Base-by-base conservation (phyloP, 495 filamentous ascomycete genomes). In the Neurospora terricola region DNA sequence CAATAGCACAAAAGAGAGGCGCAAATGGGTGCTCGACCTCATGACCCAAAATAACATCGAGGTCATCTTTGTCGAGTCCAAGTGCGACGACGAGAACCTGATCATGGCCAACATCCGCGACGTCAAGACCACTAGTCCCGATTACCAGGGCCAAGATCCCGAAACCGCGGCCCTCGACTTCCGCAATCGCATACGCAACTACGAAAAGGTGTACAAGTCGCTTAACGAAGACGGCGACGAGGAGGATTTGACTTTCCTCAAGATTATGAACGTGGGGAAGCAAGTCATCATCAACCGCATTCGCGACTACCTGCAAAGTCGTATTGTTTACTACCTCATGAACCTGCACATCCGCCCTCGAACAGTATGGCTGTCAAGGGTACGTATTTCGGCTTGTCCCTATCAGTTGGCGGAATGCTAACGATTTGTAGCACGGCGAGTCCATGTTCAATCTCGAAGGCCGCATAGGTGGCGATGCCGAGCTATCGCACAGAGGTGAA, bases 101-200 rank as follows among this genome's bases (percentile, higher is more conserved):
- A 96, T 99, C 82, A 96, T 97, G 92, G 91, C 88, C 85, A 99
- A 99, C 81, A 97, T 99, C 78, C 89, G 94, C 71, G 96, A 98
- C 80, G 96, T 99, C 74, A 99, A 99, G 87, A 96, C 94, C 4
- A 94, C 93, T 12, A 96, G 92, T 14, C 96, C 96, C 2, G 96
- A 99, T 81, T 99, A 99, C 82, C 84, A 88, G 74, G 96, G 95
- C 23, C 93, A 96, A 79, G 96, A 99, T 79, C 96, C 96, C 16
- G 96, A 99, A 78, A 83, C 85, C 30, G 96, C 96, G 27, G 96
- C 93, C 4, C 81, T 89, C 69, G 96, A 99, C 81, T 99, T 99
- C 83, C 91, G 92, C 71, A 92, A 95, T 72, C 91, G 96, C 70
- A 99, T 99, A 79, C 90, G 90, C 75, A 97, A 97, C 80, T 99